These are phyloP conservation scores for Euphorbia lathyris DNA, from an alignment of 345 rosid species.

Conservation along the genomic window DNA sequence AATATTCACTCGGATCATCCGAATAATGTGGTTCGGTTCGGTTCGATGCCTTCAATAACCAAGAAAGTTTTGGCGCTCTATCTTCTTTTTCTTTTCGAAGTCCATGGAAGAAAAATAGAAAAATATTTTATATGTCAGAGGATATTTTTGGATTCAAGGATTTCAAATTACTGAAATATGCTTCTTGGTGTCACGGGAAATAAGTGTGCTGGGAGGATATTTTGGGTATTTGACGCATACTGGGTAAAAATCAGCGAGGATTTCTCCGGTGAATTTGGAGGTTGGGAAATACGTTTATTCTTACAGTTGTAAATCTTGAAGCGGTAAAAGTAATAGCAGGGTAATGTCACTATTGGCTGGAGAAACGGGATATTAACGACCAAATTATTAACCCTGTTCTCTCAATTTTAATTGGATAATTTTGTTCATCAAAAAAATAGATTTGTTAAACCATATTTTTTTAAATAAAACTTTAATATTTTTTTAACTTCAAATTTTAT, in stretches of 20 bases:
- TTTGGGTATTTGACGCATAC: background rate
- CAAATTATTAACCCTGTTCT: too few relatives aligned
- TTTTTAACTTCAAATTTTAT: too few relatives aligned
- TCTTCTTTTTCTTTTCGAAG: background rate
- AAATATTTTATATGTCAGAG: background rate
- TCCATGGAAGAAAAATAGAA: background rate
- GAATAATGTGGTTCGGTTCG: background rate
- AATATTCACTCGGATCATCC: constrained; percentile 11
- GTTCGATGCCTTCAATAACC: background rate
- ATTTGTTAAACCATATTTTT: too few relatives aligned
- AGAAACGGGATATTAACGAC: too few relatives aligned
- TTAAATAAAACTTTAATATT: too few relatives aligned
- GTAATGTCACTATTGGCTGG: background rate
- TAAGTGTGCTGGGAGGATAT: background rate
- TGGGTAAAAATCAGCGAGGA: constrained; percentile 1
- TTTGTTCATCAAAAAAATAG: too few relatives aligned
- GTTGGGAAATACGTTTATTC: background rate
- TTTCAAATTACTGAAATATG: background rate
- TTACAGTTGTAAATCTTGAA: background rate
- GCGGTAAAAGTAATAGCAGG: background rate
- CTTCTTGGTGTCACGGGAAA: background rate
- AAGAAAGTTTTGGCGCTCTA: constrained; percentile 12
- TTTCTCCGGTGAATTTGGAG: constrained; percentile 8
- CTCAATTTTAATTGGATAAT: too few relatives aligned
- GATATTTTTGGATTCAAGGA: constrained; percentile 7